Evolutionary conservation across 208 protist genomes (phyloP), one percentile per base, ranked within the genome.

Genomic region (Naegleria lovaniensis): DNA sequence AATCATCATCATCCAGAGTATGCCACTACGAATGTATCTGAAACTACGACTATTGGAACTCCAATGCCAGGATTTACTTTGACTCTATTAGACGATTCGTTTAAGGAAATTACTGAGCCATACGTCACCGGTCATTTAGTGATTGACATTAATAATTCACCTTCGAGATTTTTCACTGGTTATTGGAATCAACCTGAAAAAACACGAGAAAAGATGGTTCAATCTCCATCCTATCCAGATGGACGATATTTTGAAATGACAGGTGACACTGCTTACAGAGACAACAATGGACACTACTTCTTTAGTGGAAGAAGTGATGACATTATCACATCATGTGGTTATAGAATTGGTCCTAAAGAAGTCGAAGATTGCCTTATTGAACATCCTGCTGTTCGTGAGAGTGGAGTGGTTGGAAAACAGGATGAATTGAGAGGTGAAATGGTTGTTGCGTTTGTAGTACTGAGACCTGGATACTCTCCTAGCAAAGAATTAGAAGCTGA

Each of bases 401-500:
- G 41, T 79, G 88, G 88, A 25, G 88, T 90, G 38, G 88, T 90
- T 40, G 88, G 88, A 36, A n/a, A 51, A 36, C 38, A 52, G 9
- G 43, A 79, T 15, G 16, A 25, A n/a, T 40, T 90, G 11, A n/a
- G 79, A 85, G 51, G 51, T 16, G 88, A 90, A 58, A 55, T 55
- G 25, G 52, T 90, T 39, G 88, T 85, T 43, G 88, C 88, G 4
- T 90, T 90, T 39, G 88, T 90, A 36, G 88, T 90, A 2, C 36
- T 90, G 11, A 79, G 25, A 79, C 13, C 19, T 29, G 55, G 55
- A 0, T 52, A 33, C n/a, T 7, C 11, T 19, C n/a, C 39, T 52
- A 58, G 51, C n/a, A 40, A 85, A 40, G 19, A 51, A 79, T n/a
- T 85, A 7, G 29, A 36, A 1, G 51, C 43, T 22, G 55, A 83